Base-by-base conservation (phyloP, 1,139 yeast species). In the Saccharomyces hybrid region DNA sequence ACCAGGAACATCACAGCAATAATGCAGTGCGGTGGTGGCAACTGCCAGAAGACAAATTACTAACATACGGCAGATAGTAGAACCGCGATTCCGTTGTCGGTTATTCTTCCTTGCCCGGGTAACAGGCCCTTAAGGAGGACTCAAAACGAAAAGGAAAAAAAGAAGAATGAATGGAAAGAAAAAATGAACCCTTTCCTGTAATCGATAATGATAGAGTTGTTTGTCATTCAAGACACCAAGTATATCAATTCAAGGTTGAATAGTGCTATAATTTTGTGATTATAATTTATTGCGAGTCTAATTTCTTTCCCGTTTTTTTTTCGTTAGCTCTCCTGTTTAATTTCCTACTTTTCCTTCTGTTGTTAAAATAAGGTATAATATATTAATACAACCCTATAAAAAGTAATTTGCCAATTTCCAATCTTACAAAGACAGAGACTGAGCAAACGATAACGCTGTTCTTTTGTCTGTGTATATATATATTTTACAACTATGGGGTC, bases 401-500 rank as follows among this genome's bases (percentile, higher is more conserved):
- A 32, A 32, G 38, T 13, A 32, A 32, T 32, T 32, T 13, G 38
- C n/a, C 38, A 32, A 32, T 32, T 32, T 32, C 38, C 38, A 32
- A 32, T 32, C 38, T 3, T 32, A 32, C 38, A 32, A 32, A 32
- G 38, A 32, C 38, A 32, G 38, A 32, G 14, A 32, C 38, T 13
- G 38, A 32, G 38, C 38, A 32, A 32, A 32, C 16, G 38, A 32
- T 32, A 32, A 32, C 14, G 14, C 14, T 13, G 38, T 32, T 13
- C 38, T 32, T 32, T 32, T 32, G n/a, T 32, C 38, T 32, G 8
- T 32, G 4, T 32, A 32, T 32, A 32, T 32, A 32, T 32, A 32
- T 32, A 2, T 11, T 32, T 32, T 32, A 13, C 38, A 32, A 16
- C 50, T 42, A 84, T 84, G 90, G 90, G 90, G 63, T 75, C 73